phyloP scores from a whole-genome alignment of 805 yeast genomes.

The Lachancea sp. region DNA sequence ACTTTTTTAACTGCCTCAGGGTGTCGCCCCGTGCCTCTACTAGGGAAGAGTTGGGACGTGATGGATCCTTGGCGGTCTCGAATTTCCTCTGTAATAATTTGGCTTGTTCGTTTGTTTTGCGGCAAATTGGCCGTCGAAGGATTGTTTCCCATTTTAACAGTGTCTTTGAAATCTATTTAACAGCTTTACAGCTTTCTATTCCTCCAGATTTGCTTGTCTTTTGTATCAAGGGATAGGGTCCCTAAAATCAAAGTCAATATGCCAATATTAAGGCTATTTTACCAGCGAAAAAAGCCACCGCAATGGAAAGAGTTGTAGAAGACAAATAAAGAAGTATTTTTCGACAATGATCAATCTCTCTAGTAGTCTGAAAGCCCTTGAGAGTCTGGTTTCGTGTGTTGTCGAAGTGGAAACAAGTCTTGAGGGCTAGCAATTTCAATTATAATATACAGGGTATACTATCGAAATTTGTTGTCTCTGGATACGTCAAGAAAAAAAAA shows the following conservation, averaged over 20 bases:
- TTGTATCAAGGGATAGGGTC: no score
- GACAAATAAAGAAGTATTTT: no score
- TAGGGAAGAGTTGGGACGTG: conserved; percentile 21
- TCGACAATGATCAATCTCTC: no score
- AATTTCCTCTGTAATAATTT: conserved; percentile 7
- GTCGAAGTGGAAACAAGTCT: no score
- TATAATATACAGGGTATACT: no score
- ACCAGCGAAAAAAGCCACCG: neutral
- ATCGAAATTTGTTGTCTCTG: no score
- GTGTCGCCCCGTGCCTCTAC: conserved; percentile 14
- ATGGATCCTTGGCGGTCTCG: conserved; percentile 12
- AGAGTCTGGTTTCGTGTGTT: no score
- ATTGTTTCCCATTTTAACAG: conserved; percentile 9
- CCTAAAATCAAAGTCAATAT: neutral
- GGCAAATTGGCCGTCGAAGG: conserved; percentile 10
- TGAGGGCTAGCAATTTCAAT: no score
- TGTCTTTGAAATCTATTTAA: neutral
- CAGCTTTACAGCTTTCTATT: no score
- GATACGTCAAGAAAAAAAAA: no score
- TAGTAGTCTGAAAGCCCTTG: no score
- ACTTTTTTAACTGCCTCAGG: conserved; percentile 3
- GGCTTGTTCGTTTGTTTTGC: conserved; percentile 5
- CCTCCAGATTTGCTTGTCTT: neutral
- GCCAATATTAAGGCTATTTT: neutral
- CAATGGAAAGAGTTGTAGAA: no score